These are phyloP conservation scores for Colletotrichum sp. DNA, from an alignment of 2,329 filamentous ascomycete species.

Conservation along the genomic window DNA sequence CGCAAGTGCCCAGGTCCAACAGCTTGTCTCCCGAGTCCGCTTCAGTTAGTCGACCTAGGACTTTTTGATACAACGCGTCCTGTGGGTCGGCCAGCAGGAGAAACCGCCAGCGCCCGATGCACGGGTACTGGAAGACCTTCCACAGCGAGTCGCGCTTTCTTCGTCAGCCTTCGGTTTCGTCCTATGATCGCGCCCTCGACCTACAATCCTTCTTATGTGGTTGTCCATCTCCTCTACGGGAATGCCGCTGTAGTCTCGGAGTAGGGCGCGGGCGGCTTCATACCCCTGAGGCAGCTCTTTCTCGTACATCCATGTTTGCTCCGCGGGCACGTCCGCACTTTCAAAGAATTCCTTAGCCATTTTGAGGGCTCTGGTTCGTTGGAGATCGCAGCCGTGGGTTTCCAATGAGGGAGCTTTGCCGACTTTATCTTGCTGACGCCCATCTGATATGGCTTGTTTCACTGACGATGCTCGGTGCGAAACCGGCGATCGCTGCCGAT, in stretches of 20 bases:
- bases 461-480: not conserved
- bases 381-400: not conserved
- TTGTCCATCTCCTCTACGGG: slow-evolving; percentile 35
- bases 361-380: not conserved
- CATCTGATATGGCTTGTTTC: not conserved
- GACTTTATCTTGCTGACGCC: not conserved
- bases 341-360: not conserved
- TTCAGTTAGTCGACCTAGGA: slow-evolving; percentile 44
- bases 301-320: not conserved
- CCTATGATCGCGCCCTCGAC: slow-evolving; percentile 17
- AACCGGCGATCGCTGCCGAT: not conserved
- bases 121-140: slow-evolving; percentile 47
- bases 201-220: slow-evolving; percentile 40
- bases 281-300: slow-evolving; percentile 38
- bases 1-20: slow-evolving; percentile 55
- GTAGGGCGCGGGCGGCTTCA: slow-evolving; percentile 37
- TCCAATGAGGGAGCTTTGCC: not conserved
- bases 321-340: not conserved
- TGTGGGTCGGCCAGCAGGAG: slow-evolving; percentile 43
- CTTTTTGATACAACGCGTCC: slow-evolving; percentile 47
- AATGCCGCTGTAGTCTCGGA: slow-evolving; percentile 42
- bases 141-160: slow-evolving; percentile 49
- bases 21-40: slow-evolving; percentile 42
- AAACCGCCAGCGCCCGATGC: slow-evolving; percentile 55
- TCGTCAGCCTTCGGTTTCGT: not conserved